Conservation (phyloP, 306 rosid species). For the Senna siamea region DNA sequence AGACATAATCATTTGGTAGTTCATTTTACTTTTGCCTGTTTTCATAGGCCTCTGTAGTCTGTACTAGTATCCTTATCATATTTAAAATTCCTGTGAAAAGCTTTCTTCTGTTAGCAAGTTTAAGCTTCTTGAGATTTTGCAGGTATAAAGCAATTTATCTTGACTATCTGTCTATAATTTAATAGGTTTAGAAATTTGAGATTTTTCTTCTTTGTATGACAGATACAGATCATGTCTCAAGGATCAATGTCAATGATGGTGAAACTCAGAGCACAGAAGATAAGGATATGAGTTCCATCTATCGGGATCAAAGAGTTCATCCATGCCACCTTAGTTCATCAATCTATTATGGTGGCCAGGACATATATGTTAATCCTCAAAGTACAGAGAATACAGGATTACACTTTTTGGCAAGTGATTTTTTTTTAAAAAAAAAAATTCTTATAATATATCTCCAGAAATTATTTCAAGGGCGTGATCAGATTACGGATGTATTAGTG, state of each 20-base stretch:
- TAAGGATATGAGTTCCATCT: slow-evolving; percentile 58
- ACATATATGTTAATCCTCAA: slow-evolving; percentile 63
- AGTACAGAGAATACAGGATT: slow-evolving; percentile 43
- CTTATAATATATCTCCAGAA: background rate
- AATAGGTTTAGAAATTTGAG: background rate
- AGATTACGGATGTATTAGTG: background rate
- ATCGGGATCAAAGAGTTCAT: slow-evolving; percentile 72
- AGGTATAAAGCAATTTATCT: slow-evolving; percentile 2
- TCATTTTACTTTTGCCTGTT: background rate
- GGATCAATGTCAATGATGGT: slow-evolving; percentile 36
- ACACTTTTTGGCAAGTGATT: slow-evolving; percentile 55
- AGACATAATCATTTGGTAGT: background rate
- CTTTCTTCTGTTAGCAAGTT: slow-evolving; percentile 1
- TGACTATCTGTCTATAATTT: background rate
- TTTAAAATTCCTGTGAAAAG: background rate
- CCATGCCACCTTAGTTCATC: slow-evolving; percentile 95
- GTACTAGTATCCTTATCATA: background rate
- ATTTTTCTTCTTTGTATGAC: slow-evolving; percentile 20
- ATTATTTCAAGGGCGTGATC: background rate
- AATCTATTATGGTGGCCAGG: slow-evolving; percentile 93
- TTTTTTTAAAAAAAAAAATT: background rate
- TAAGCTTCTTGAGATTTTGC: background rate
- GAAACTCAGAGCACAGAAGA: slow-evolving; percentile 49
- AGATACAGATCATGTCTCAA: slow-evolving; percentile 59
- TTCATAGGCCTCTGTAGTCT: background rate